These are phyloP conservation scores for Scenedesmus sp. DNA, from an alignment of 163 green algal species.

Conservation along the genomic window DNA sequence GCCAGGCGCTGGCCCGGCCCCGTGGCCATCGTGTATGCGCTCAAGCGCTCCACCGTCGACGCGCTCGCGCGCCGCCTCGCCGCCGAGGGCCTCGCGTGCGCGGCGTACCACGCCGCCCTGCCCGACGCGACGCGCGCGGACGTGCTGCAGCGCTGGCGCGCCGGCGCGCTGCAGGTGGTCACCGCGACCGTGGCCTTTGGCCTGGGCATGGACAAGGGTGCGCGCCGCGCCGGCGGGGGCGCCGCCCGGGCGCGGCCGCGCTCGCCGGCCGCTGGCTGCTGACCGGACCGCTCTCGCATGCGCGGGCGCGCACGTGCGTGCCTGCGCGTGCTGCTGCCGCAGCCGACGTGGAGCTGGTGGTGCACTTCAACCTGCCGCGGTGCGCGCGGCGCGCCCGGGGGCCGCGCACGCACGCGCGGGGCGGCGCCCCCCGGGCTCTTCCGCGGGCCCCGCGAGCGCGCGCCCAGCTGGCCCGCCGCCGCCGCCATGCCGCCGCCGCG, in stretches of 20 bases:
- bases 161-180: conserved; percentile 50
- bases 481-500: no score
- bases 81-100: conserved; percentile 49
- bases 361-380: conserved; percentile 60
- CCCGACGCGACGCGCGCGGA: conserved; percentile 38
- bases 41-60: conserved; percentile 65
- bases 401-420: no score
- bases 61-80: conserved; percentile 51
- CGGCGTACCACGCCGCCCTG: conserved; percentile 80
- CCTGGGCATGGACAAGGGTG: conserved; percentile 89
- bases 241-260: no score
- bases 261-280: no score
- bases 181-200: conserved; percentile 94
- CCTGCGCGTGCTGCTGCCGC: no score
- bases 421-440: no score
- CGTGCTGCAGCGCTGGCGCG: conserved; percentile 47
- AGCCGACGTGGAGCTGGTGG: conserved; percentile 78
- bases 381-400: no score
- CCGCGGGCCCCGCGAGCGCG: no score
- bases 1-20: background rate
- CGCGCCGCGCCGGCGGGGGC: no score
- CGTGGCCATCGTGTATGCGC: conserved; percentile 75
- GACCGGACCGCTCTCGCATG: no score
- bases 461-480: no score
- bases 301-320: no score